These are phyloP conservation scores for Fusarium torreyae DNA, from an alignment of 2,329 filamentous ascomycete species.

Conservation along the genomic window DNA sequence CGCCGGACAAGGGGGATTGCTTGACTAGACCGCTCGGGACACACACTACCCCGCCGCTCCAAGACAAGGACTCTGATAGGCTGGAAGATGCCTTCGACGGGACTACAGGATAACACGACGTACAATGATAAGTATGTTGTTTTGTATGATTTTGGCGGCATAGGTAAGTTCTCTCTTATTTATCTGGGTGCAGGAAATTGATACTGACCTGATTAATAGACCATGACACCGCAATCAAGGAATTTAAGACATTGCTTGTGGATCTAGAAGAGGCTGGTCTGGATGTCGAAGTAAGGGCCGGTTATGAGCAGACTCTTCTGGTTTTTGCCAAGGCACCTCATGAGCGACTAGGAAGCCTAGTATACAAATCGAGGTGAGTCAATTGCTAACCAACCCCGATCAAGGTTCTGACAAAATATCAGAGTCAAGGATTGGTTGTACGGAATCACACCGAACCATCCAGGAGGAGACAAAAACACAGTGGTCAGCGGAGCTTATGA, in stretches of 20 bases:
- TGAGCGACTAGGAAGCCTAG: conserved; percentile 73
- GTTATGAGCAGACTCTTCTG: conserved; percentile 76
- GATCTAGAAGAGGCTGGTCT: conserved; percentile 75
- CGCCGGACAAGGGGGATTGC: conserved; percentile 14
- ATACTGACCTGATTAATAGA: conserved; percentile 44
- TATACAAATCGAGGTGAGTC: conserved; percentile 76
- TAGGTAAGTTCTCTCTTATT: conserved; percentile 47
- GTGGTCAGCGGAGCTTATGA: conserved; percentile 67
- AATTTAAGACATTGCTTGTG: conserved; percentile 65
- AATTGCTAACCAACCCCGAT: fast-evolving
- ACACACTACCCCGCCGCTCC: conserved; percentile 9
- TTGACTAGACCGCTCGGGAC: conserved; percentile 17
- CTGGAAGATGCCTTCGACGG: conserved; percentile 23
- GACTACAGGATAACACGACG: conserved; percentile 31
- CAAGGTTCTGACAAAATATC: background rate
- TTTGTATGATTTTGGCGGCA: conserved; percentile 55
- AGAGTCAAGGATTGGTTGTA: conserved; percentile 84
- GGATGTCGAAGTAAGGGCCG: conserved; percentile 79
- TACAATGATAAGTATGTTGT: conserved; percentile 61
- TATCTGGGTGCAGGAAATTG: too few relatives aligned
- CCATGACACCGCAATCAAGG: conserved; percentile 53
- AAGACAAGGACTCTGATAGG: conserved; percentile 6
- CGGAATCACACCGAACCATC: conserved; percentile 76
- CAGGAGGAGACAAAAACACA: conserved; percentile 68
- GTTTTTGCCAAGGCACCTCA: conserved; percentile 77